Base-by-base conservation (phyloP, 2,329 filamentous ascomycete genomes). In the Amphichorda felina region DNA sequence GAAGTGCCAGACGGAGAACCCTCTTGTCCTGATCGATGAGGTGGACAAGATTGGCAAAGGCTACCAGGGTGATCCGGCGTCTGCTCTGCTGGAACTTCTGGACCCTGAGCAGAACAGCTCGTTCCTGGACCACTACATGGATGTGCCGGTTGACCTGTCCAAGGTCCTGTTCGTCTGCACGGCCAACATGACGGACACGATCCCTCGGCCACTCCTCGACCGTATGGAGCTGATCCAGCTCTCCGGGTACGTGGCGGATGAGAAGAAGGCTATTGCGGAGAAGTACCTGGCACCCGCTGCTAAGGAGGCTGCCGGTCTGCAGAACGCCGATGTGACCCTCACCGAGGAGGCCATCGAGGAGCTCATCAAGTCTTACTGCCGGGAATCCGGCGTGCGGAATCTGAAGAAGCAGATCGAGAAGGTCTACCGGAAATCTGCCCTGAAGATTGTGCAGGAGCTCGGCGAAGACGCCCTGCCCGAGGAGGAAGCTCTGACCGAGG, bases 371-470 rank as follows among this genome's bases (percentile, higher is more conserved):
- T 94, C 86, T 17, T 98, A 98, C 64, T 95, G 88, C 62, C 83
- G 91, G 30, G 91, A 98, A 61, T 94, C 87, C 30, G 91, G 91
- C 48, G 93, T 98, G 8, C 81, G 91, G 45, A 98, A 98, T 53
- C 65, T 98, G 41, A 98, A 98, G 73, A 96, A 98, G 67, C 89
- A 96, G 57, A 98, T 98, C 42, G 91, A 98, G 58, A 98, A 98
- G 66, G 86, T 98, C 3, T 98, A 95, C 61, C 79, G 91, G 39
- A 98, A 98, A 61, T 87, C 89, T 11, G 93, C 91, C 0, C 69
- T 98, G 42, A 96, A 95, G 63, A 98, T 98, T 45, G 89, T 98
- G 10, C 82, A 89, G 54, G 88, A 96, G 43, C 70, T 96, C 11
- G 89, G 89, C 34, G 88, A 95, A 51, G 80, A 86, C 5, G 83